Evolutionary conservation across 768 basidiomycete species (phyloP).

Genomic region (Tulasnella sp.): DNA sequence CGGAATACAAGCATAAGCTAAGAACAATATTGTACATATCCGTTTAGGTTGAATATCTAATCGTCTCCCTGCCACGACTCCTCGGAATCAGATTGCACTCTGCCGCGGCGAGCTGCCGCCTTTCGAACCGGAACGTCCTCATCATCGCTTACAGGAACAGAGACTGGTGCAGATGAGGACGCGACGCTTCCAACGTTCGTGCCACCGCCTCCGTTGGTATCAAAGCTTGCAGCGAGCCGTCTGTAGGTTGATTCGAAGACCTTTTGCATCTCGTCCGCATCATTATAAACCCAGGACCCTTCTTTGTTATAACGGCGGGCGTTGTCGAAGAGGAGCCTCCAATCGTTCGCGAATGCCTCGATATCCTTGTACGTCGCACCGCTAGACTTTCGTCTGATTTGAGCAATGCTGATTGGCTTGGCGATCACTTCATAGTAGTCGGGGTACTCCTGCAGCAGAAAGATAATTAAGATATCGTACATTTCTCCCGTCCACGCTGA

Average conservation of each 20-base stretch:
- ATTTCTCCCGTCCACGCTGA: background rate
- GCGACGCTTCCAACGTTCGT: background rate
- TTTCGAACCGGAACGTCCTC: conserved; percentile 20
- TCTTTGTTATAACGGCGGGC: conserved; percentile 92
- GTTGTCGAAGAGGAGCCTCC: conserved; percentile 89
- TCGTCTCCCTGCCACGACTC: conserved; percentile 4
- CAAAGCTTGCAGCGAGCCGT: conserved; percentile 59
- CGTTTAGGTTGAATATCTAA: background rate
- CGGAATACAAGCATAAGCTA: background rate
- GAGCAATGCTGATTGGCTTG: conserved; percentile 81
- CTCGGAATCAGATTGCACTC: conserved; percentile 1
- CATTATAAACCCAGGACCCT: conserved; percentile 90
- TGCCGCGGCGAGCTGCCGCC: background rate
- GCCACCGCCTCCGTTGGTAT: conserved; percentile 61
- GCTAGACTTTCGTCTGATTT: conserved; percentile 72
- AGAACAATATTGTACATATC: background rate
- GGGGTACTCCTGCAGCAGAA: conserved; percentile 63
- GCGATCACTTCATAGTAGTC: conserved; percentile 89
- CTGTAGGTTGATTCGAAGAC: conserved; percentile 71
- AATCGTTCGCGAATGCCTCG: conserved; percentile 67
- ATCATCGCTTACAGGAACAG: conserved; percentile 24
- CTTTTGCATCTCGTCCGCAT: conserved; percentile 92
- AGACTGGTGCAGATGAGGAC: conserved; percentile 1
- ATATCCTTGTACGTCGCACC: conserved; percentile 66
- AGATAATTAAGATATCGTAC: conserved; percentile 29